phyloP scores from a whole-genome alignment of 2,329 filamentous ascomycete genomes.

The Proliferodiscus dingleyae region DNA sequence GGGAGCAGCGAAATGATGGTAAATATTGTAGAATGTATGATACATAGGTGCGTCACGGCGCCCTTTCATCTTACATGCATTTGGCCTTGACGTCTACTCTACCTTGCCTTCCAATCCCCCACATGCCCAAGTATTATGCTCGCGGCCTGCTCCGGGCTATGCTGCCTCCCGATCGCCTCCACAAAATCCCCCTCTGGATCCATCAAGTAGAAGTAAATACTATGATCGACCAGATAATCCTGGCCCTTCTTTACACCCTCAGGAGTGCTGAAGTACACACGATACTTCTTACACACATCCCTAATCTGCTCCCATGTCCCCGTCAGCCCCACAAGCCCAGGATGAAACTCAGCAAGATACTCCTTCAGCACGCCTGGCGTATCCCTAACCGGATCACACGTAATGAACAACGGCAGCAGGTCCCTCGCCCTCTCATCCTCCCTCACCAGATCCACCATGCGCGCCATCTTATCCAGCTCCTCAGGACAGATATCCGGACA shows the following conservation, averaged over 20 bases:
- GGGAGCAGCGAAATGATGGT: too few relatives aligned
- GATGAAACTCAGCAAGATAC: conserved; percentile 90
- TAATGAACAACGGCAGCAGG: conserved; percentile 66
- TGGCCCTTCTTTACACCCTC: conserved; percentile 82
- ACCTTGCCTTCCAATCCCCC: conserved; percentile 59
- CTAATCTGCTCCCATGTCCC: conserved; percentile 94
- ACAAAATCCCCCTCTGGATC: conserved; percentile 98
- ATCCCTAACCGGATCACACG: conserved; percentile 90
- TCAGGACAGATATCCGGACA: conserved; percentile 99
- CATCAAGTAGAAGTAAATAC: conserved; percentile 99
- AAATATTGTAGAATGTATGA: too few relatives aligned
- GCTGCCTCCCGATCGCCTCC: conserved; percentile 90
- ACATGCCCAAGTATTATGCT: conserved; percentile 83
- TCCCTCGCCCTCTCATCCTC: background rate
- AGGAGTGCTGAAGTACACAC: conserved; percentile 96
- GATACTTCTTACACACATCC: conserved; percentile 88
- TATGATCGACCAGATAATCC: conserved; percentile 97
- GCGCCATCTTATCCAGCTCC: conserved; percentile 98
- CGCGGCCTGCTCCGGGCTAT: conserved; percentile 81
- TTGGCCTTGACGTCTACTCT: too few relatives aligned
- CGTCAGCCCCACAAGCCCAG: conserved; percentile 78
- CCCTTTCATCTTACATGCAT: too few relatives aligned
- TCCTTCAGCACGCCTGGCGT: conserved; percentile 76
- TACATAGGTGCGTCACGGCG: too few relatives aligned
- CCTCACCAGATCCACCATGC: conserved; percentile 74